These are phyloP conservation scores for Xylariaceae sp. DNA, from an alignment of 2,329 filamentous ascomycete genomes.

Conservation along the genomic window DNA sequence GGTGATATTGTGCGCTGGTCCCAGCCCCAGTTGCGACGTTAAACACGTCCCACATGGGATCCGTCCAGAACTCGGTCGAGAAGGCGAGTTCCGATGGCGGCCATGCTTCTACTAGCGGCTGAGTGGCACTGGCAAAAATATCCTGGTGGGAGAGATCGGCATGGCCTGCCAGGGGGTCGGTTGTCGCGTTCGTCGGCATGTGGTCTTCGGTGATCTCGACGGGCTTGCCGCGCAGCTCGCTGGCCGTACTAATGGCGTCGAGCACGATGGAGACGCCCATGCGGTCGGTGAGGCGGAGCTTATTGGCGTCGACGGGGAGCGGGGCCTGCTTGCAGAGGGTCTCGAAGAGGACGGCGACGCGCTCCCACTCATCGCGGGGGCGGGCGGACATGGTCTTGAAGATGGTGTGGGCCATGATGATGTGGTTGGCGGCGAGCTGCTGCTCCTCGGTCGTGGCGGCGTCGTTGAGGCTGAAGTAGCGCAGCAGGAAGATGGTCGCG, in stretches of 20 bases:
- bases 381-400: constrained; percentile 28
- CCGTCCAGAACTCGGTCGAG: constrained; percentile 32
- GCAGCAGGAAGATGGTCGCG: constrained; percentile 37
- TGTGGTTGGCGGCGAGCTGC: constrained; percentile 34
- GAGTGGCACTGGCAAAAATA: constrained; percentile 3
- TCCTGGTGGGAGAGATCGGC: constrained; percentile 5
- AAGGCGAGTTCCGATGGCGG: constrained; percentile 27
- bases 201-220: constrained; percentile 16
- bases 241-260: constrained; percentile 26
- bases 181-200: constrained; percentile 1
- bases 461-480: constrained; percentile 34
- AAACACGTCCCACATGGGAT: constrained; percentile 32
- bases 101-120: constrained; percentile 25
- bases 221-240: constrained; percentile 20
- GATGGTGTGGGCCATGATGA: constrained; percentile 33
- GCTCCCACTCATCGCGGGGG: constrained; percentile 30
- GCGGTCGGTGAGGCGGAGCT: constrained; percentile 23
- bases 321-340: constrained; percentile 32
- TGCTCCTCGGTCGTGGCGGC: constrained; percentile 32
- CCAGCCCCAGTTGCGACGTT: constrained; percentile 16
- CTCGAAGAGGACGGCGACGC: constrained; percentile 33
- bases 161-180: constrained; percentile 1
- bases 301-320: constrained; percentile 20
- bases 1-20: constrained; percentile 9
- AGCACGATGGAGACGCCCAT: constrained; percentile 33